Evolutionary conservation across 2,329 filamentous ascomycete genomes (phyloP).

Genomic region (Alternaria triticimaculans): DNA sequence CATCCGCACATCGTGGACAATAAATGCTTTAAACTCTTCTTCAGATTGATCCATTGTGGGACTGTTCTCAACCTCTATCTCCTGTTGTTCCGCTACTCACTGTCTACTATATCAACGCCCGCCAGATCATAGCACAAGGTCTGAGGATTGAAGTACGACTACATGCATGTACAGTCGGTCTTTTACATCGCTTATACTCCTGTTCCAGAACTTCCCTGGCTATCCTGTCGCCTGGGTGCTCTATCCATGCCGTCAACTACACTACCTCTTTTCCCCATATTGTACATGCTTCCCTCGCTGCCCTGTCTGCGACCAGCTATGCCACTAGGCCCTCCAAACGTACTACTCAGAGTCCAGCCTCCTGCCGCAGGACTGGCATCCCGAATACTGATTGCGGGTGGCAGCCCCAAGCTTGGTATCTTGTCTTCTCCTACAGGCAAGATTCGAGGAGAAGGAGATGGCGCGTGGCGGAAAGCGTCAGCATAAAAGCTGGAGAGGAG

Average conservation of each 20-base stretch:
- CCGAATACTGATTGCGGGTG: constrained; percentile 48
- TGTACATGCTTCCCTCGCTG: constrained; percentile 34
- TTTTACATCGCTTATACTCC: not conserved
- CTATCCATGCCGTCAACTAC: constrained; percentile 26
- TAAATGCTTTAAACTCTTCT: not conserved
- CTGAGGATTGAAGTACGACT: not conserved
- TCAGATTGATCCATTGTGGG: not conserved
- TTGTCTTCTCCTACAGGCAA: constrained; percentile 45
- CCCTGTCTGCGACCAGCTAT: constrained; percentile 42
- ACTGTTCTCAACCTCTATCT: not conserved
- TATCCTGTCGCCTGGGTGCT: constrained; percentile 26
- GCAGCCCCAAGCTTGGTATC: constrained; percentile 53
- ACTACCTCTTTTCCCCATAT: constrained; percentile 29
- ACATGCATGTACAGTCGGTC: not conserved
- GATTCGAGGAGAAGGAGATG: constrained; percentile 50
- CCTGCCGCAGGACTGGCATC: constrained; percentile 41
- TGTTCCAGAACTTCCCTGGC: constrained; percentile 30
- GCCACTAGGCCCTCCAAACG: constrained; percentile 24
- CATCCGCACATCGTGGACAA: not conserved
- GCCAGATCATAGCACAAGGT: not conserved
- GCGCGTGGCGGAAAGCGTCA: constrained; percentile 43
- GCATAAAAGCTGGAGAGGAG: constrained; percentile 54
- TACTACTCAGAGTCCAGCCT: constrained; percentile 36
- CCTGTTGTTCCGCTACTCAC: rapidly evolving
- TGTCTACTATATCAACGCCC: not conserved